Conservation (phyloP, 306 rosid species). For the Psophocarpus tetragonolobus region DNA sequence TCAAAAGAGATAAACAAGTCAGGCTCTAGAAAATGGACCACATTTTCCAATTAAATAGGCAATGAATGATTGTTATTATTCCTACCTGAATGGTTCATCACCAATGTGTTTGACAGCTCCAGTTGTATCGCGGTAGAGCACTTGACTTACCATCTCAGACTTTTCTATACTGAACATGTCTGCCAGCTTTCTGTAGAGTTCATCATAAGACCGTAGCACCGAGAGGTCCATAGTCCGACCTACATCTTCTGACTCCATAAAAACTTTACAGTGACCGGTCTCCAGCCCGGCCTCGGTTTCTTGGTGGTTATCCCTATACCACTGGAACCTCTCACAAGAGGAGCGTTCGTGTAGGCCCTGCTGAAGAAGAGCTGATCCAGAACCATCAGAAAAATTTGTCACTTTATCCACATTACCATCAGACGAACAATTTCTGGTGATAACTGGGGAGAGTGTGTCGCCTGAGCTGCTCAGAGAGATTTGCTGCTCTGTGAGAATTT, state of each 20-base stretch:
- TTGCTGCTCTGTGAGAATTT: constrained; percentile 75
- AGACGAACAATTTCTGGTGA: constrained; percentile 61
- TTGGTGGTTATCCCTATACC: constrained; percentile 52
- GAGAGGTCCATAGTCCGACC: constrained; percentile 81
- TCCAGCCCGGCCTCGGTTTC: constrained; percentile 59
- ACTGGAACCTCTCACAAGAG: constrained; percentile 55
- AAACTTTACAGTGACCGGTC: constrained; percentile 72
- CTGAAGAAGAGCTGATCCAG: constrained; percentile 60
- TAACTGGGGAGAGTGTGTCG: constrained; percentile 65
- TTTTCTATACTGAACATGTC: constrained; percentile 78
- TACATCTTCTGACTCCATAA: constrained; percentile 71
- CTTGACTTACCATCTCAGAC: constrained; percentile 60
- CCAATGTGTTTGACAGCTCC: constrained; percentile 77
- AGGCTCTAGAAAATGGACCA: background rate
- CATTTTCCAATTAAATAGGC: constrained; percentile 14
- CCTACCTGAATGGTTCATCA: constrained; percentile 75
- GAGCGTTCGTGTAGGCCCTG: constrained; percentile 50
- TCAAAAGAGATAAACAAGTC: constrained; percentile 27
- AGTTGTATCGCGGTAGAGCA: constrained; percentile 57
- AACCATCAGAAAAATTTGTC: constrained; percentile 50
- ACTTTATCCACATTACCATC: constrained; percentile 67
- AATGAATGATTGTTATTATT: background rate
- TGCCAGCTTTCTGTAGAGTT: constrained; percentile 58
- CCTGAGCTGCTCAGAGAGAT: constrained; percentile 69
- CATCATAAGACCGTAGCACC: constrained; percentile 61